Percentiles rank a stretch among this genome's conserved stretches.
Evolutionary conservation across 1,139 yeast species (phyloP).

Genomic region (Scheffersomyces segobiensis): DNA sequence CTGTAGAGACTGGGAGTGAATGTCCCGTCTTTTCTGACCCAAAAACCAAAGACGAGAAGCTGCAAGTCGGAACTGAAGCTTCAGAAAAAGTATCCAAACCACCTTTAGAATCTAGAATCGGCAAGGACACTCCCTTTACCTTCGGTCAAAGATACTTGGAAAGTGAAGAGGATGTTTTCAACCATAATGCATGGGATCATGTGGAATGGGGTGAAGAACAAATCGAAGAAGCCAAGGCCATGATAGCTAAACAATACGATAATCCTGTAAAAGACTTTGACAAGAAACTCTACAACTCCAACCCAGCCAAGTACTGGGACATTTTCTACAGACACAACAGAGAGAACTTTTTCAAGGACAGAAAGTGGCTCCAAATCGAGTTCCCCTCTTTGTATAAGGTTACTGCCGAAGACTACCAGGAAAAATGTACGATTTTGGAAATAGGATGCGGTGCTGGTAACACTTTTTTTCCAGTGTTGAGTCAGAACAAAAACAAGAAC

Average conservation of each 20-base stretch:
- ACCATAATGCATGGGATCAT: slow-evolving; percentile 97
- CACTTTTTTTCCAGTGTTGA: slow-evolving; percentile 85
- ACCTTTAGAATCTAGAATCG: slow-evolving; percentile 58
- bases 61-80: background rate
- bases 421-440: slow-evolving; percentile 77
- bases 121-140: slow-evolving; percentile 86
- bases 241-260: slow-evolving; percentile 73
- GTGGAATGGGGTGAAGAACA: slow-evolving; percentile 98
- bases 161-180: slow-evolving; percentile 80
- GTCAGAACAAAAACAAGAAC: slow-evolving; percentile 77
- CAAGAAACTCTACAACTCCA: slow-evolving; percentile 70
- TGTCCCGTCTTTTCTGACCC: background rate
- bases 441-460: slow-evolving; percentile 99
- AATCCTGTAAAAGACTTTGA: slow-evolving; percentile 86
- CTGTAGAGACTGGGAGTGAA: background rate
- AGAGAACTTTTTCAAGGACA: slow-evolving; percentile 92
- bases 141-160: slow-evolving; percentile 84
- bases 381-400: slow-evolving; percentile 84
- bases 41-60: background rate
- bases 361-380: slow-evolving; percentile 95
- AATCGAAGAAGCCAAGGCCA: slow-evolving; percentile 67
- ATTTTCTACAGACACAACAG: slow-evolving; percentile 85
- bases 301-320: slow-evolving; percentile 96
- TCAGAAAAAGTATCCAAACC: slow-evolving; percentile 18
- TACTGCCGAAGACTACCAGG: slow-evolving; percentile 62